phyloP scores from a whole-genome alignment of 2,329 filamentous ascomycete species.

The Lasiodiplodia sp. region DNA sequence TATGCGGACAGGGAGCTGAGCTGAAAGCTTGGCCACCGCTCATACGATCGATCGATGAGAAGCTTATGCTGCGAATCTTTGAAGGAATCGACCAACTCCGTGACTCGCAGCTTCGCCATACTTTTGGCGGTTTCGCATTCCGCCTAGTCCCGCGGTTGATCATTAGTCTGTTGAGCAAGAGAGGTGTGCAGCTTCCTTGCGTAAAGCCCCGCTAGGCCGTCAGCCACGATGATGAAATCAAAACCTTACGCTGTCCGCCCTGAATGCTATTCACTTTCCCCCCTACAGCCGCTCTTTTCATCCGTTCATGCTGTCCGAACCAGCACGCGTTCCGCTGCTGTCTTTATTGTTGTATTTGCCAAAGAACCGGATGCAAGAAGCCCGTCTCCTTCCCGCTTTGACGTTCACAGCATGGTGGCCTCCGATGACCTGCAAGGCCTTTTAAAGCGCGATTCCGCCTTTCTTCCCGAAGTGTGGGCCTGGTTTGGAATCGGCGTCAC shows the following conservation, averaged over 20 bases:
- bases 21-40: slow-evolving; percentile 10
- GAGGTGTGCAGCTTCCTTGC: slow-evolving; percentile 5
- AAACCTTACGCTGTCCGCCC: slow-evolving; percentile 6
- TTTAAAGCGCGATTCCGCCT: slow-evolving; percentile 11
- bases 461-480: slow-evolving; percentile 15
- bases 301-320: background rate
- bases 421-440: background rate
- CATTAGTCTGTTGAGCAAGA: slow-evolving; percentile 5
- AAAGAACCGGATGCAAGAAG: background rate
- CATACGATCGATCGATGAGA: slow-evolving; percentile 5
- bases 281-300: background rate
- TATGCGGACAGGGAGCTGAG: background rate
- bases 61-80: background rate
- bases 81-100: slow-evolving; percentile 7
- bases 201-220: background rate
- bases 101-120: slow-evolving; percentile 15
- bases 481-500: slow-evolving; percentile 43
- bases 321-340: background rate
- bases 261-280: background rate
- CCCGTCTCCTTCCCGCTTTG: background rate
- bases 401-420: background rate
- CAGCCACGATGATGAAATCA: slow-evolving; percentile 14
- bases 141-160: background rate
- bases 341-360: background rate
- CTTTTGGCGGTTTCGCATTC: slow-evolving; percentile 10